Conservation (phyloP, 1,284 basidiomycete species). For the Cutaneotrichosporon sp. region DNA sequence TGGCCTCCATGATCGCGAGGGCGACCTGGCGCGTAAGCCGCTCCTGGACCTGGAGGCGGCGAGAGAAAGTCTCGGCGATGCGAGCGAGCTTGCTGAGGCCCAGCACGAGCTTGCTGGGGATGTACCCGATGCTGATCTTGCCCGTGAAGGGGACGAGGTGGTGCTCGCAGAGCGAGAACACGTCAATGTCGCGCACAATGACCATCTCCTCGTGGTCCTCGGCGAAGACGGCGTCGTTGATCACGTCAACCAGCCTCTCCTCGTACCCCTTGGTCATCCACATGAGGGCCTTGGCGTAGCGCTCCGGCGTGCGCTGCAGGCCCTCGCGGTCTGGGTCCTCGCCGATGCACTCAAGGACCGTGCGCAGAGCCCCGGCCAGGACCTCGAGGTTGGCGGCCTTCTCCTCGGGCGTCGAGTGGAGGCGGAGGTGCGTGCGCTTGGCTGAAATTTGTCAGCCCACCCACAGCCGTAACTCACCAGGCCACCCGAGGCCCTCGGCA, state of each 20-base stretch:
- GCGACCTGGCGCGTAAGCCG: conserved; percentile 97
- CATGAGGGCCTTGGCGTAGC: conserved; percentile 95
- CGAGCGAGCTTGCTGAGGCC: conserved; percentile 97
- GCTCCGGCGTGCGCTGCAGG: conserved; percentile 83
- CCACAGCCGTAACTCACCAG: conserved; percentile 61
- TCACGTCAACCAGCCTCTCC: conserved; percentile 90
- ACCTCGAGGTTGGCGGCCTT: conserved; percentile 70
- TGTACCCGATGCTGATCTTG: conserved; percentile 87
- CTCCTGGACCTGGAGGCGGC: conserved; percentile 96
- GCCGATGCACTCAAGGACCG: conserved; percentile 94
- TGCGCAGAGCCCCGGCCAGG: conserved; percentile 81
- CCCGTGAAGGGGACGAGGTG: conserved; percentile 98
- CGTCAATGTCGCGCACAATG: conserved; percentile 94
- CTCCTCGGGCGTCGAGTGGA: conserved; percentile 76
- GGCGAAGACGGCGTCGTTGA: conserved; percentile 97
- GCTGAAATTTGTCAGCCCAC: conserved; percentile 58
- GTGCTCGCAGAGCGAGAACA: conserved; percentile 97
- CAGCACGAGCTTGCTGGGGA: conserved; percentile 92
- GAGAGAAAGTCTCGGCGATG: conserved; percentile 96
- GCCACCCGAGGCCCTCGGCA: conserved; percentile 89
- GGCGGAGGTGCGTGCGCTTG: conserved; percentile 81
- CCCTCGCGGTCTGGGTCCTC: conserved; percentile 97
- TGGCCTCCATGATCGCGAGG: conserved; percentile 94
- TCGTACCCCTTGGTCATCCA: conserved; percentile 99
- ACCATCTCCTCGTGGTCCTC: conserved; percentile 99